Evolutionary conservation across 1,139 yeast species (phyloP), one percentile per base, ranked within the genome.

Genomic region (Hyphopichia fennica): DNA sequence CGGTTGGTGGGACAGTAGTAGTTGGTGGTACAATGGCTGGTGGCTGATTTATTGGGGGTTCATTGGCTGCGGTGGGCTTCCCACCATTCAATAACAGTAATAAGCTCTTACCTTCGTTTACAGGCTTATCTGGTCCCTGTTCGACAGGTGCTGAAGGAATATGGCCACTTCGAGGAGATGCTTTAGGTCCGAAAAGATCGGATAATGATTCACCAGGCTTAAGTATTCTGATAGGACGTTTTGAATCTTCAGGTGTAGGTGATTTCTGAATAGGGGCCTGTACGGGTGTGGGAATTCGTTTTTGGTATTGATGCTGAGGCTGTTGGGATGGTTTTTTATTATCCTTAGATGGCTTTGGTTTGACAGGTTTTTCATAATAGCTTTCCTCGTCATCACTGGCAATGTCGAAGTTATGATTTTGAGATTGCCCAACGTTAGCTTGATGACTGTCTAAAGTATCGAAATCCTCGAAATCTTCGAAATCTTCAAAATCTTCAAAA

Each of bases 401-500:
- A 30, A 65, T 59, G 38, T 64, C 73, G 45, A 65, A 63, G 34
- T 51, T 52, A 41, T 51, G 51, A 34, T 56, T 46, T 38, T 43
- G 32, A 43, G 49, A 40, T 40, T 48, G 41, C 15, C 34, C 20
- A 14, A 19, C 10, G 17, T 35, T 15, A 16, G 20, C 34, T 44
- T 49, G 39, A 3, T 49, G 51, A 37, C 46, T 43, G 29, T 51
- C 51, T 32, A 49, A 52, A 18, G 58, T 57, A 39, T 62, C 54
- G 37, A 60, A 52, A 28, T 57, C 58, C 23, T 59, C 64, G 44
- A 56, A 60, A 37, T 64, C 67, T 34, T 64, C 65, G 41, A 56
- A 63, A 41, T 68, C 67, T 36, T 67, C 72, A 46, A 70, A 69
- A 43, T 69, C 66, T 31, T 69, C 75, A 42, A 67, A 66, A 34